Base-by-base conservation (phyloP, 495 filamentous ascomycete genomes). In the Aspergillus funiculosus region DNA sequence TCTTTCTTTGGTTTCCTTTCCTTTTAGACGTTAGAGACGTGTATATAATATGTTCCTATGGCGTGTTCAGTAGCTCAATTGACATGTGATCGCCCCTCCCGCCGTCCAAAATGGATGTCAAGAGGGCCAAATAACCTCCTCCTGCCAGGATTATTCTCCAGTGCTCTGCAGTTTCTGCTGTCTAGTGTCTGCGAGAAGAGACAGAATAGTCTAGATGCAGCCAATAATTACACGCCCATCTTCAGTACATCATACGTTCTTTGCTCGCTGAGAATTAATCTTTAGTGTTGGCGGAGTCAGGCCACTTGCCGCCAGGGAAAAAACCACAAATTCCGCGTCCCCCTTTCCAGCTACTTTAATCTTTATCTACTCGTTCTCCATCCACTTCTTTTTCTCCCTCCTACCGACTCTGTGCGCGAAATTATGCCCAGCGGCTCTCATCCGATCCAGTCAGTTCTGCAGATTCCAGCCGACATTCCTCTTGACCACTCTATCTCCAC, bases 371-470 rank as follows among this genome's bases (percentile, higher is more conserved):
- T 35, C 14, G 19, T 44, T 45, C 14, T 50, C 37, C 39, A 36
- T 22, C 26, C 34, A 26, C 10, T 39, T 31, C 34, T 47, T 49
- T 26, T 26, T 48, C 15, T 28, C 26, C 19, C 36, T 28, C 28
- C 27, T 32, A 7, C 11, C 24, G 32, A 38, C 13, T 13, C 25
- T 32, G 15, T 10, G 45, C 14, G 40, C 21, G 27, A 20, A 50
- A 54, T 48, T 50, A 58, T 58, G 55, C 48, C 26, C 40, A 43
- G 21, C 51, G 39, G n/a, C 24, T 27, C 45, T 25, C 21, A 24
- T 36, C 39, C n/a, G n/a, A 29, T 31, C 34, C 21, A 32, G n/a
- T 39, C 39, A 21, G 46, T 32, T 39, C 43, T 39, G 41, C 14
- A 43, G 53, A 56, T 20, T 46, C 38, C n/a, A n/a, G 25, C 35